Evolutionary conservation across 108 stramenopile genomes (phyloP), one percentile per base, ranked within the genome.

Genomic region (Stephanodiscus triporus): DNA sequence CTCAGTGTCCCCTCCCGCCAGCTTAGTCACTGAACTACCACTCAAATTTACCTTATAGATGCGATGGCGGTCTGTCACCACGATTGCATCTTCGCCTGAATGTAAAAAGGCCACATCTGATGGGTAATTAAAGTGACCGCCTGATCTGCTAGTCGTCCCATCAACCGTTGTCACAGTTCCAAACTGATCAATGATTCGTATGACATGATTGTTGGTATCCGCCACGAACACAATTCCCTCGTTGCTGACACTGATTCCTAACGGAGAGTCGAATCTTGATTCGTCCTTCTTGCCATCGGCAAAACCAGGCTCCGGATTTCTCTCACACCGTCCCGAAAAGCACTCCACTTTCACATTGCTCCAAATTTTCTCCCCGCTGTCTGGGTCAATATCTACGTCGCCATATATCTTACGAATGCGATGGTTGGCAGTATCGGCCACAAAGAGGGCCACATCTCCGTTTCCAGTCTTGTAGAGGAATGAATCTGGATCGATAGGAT

Each of bases 151-250:
- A 19, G 62, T 45, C 23, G 80, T 66, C 9, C 83, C 77, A 85
- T 91, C 91, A 50, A 94, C 60, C 8, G 93, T 95, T 49, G 47
- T 57, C 23, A 71, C 81, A 19, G 30, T 75, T 10, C 88, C 88
- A 57, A 85, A 82, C 38, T 34, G 59, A 63, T 86, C 79, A 26
- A 94, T 73, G 70, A 59, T 47, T 23, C 95, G 62, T 2, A 96
- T 43, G 3, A 89, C 63, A 68, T 90, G 89, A 68, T 96, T 96
- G 85, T 91, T 83, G n/a, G 90, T 93, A 61, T 96, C 95, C 7
- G 93, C 95, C 1, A 96, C 92, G 55, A 84, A 87, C 24, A 94
- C 80, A 56, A 65, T 58, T 26, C 88, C 87, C 43, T 74, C 64
- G 47, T 77, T 75, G 70, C 81, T 76, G 1, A 89, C 92, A 19